Base-by-base conservation (phyloP, 306 rosid species). In the Sicyos baderoa region DNA sequence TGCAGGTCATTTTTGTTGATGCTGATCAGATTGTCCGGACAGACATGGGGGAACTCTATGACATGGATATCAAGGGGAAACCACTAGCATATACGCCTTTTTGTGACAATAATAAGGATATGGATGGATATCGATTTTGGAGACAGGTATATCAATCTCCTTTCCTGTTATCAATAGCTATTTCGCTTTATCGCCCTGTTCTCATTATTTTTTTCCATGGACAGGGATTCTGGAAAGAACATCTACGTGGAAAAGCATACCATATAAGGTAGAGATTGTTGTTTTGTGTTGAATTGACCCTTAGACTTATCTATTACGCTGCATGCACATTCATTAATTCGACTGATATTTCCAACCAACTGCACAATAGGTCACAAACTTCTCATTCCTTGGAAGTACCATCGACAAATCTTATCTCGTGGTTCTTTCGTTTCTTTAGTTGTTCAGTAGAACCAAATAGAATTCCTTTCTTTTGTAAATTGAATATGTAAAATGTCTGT, bases 141-240 rank as follows among this genome's bases (percentile, higher is more conserved):
- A 85, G 99, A 86, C 97, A 94, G 82, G 99, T 94, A 77, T 51
- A 57, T 22, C 14, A 16, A 72, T 79, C 23, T 70, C 42, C 17
- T 17, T 54, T 59, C 45, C 29, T 68, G 18, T 48, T 60, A 54
- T 72, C 73, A 40, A 57, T 68, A 37, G 53, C 17, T 15, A 69
- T 47, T 75, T 21, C 58, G 18, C 72, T 15, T 16, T 63, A 63
- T 18, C 51, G 21, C 17, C 21, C 21, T 52, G 32, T 65, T 53
- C 49, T 67, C 78, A 64, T 58, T 62, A 56, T 72, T 58, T 70
- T 62, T 48, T 45, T 72, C 57, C 81, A 37, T 68, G 67, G 54
- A 42, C 82, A 90, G 99, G 99, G 99, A 73, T 94, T 94, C 77
- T 90, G 97, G 99, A 94, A 79, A 84, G 99, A 94, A 76, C 99